phyloP scores from a whole-genome alignment of 768 basidiomycete species.

The Lentinula aciculospora region DNA sequence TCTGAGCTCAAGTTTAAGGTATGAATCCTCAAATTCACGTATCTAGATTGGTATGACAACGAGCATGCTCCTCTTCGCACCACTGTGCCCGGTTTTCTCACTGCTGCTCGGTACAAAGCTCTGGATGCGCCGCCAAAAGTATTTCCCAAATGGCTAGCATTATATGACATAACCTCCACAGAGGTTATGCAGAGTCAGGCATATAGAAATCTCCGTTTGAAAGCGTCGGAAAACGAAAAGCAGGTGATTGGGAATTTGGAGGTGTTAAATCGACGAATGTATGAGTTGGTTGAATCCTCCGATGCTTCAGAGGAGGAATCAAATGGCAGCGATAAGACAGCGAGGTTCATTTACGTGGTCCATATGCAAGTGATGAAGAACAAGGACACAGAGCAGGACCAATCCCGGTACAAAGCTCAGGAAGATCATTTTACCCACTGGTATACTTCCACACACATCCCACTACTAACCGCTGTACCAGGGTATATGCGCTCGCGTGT shows the following conservation, averaged over 20 bases:
- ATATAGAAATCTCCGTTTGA: not conserved
- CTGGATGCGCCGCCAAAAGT: slow-evolving; percentile 13
- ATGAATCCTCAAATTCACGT: not conserved
- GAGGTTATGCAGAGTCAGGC: slow-evolving; percentile 9
- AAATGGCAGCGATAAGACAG: not conserved
- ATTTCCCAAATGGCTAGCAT: slow-evolving; percentile 22
- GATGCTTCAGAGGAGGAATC: not conserved
- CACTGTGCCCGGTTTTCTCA: slow-evolving; percentile 24
- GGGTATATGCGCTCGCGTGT: slow-evolving; percentile 1
- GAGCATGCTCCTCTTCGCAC: slow-evolving; percentile 26
- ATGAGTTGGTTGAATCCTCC: not conserved
- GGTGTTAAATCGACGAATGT: not conserved
- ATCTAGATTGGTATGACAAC: slow-evolving; percentile 30
- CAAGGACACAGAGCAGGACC: not conserved
- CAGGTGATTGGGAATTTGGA: not conserved
- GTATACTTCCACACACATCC: slow-evolving; percentile 4
- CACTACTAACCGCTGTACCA: not conserved
- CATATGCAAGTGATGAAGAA: not conserved
- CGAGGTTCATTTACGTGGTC: slow-evolving; percentile 3
- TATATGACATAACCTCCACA: slow-evolving; percentile 24
- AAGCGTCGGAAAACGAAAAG: not conserved
- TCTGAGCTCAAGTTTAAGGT: not conserved
- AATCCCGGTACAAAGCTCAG: not conserved
- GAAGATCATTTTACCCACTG: not conserved
- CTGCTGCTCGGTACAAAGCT: slow-evolving; percentile 28